Evolutionary conservation across 2,329 filamentous ascomycete species (phyloP).

Genomic region (Raffaelea ambrosiae): DNA sequence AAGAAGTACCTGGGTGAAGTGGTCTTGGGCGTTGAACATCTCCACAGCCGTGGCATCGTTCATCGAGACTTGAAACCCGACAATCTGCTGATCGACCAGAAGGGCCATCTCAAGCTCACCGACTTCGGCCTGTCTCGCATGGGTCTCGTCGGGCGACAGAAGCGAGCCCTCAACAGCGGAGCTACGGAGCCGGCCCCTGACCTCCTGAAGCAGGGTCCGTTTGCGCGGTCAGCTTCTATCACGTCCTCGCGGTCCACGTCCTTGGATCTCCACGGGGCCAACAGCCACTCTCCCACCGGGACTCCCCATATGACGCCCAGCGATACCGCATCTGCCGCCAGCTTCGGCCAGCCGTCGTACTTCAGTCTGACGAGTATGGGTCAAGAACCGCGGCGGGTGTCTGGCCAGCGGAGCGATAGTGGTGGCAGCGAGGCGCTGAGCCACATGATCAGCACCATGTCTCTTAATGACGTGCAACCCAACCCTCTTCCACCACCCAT

Average conservation of each 20-base stretch:
- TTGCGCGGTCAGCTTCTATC: slow-evolving; percentile 75
- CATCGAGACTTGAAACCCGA: slow-evolving; percentile 96
- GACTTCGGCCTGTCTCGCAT: slow-evolving; percentile 96
- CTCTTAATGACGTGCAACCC: slow-evolving; percentile 53
- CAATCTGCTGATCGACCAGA: slow-evolving; percentile 93
- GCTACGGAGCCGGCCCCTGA: slow-evolving; percentile 81
- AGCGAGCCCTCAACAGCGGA: slow-evolving; percentile 74
- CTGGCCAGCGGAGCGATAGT: slow-evolving; percentile 83
- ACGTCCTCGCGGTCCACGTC: slow-evolving; percentile 89
- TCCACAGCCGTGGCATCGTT: slow-evolving; percentile 90
- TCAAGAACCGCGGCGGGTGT: slow-evolving; percentile 59
- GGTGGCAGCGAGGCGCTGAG: slow-evolving; percentile 79
- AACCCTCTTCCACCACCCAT: slow-evolving; percentile 32
- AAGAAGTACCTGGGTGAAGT: slow-evolving; percentile 97
- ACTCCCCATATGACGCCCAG: slow-evolving; percentile 86
- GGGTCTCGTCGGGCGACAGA: slow-evolving; percentile 93
- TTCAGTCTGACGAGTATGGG: slow-evolving; percentile 60
- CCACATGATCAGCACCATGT: slow-evolving; percentile 74
- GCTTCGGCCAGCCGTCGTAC: slow-evolving; percentile 81
- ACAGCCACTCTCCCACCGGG: slow-evolving; percentile 65
- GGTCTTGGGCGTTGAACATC: slow-evolving; percentile 89
- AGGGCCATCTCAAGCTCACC: slow-evolving; percentile 91
- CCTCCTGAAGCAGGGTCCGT: slow-evolving; percentile 84
- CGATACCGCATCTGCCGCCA: slow-evolving; percentile 39
- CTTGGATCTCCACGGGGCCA: slow-evolving; percentile 64